phyloP scores from a whole-genome alignment of 164 flowering plant species.

The Tinospora cordifolia region DNA sequence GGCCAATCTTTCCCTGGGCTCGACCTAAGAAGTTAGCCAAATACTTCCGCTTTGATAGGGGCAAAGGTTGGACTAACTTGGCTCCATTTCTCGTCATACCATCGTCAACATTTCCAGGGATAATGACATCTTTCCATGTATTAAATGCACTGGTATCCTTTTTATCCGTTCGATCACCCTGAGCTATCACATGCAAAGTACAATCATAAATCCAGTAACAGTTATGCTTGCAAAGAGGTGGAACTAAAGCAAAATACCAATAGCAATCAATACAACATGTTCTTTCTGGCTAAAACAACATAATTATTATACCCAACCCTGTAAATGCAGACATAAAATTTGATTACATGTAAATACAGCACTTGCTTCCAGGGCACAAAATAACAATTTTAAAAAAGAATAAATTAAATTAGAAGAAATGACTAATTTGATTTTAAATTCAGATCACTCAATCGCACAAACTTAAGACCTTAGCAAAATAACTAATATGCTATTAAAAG shows the following conservation, averaged over 20 bases:
- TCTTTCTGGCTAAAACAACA: not conserved
- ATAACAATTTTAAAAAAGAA: not conserved
- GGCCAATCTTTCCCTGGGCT: slow-evolving; percentile 85
- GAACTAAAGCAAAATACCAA: not conserved
- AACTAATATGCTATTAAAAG: not conserved
- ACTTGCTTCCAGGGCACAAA: not conserved
- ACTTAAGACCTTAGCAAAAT: too few relatives aligned
- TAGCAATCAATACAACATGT: not conserved
- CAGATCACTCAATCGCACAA: not conserved
- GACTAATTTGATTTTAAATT: not conserved
- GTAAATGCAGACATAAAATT: not conserved
- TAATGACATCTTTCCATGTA: slow-evolving; percentile 97
- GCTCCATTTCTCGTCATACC: slow-evolving; percentile 58
- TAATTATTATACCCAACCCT: not conserved
- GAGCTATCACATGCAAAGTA: slow-evolving; percentile 17
- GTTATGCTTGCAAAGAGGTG: not conserved
- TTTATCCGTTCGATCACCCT: slow-evolving; percentile 99
- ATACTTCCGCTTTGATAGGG: slow-evolving; percentile 68
- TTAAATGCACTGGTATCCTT: slow-evolving; percentile 77
- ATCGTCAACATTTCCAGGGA: slow-evolving; percentile 96
- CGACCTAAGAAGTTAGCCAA: slow-evolving; percentile 89
- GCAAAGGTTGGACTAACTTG: slow-evolving; percentile 57
- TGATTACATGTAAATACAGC: not conserved
- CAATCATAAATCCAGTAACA: slow-evolving; percentile 8
- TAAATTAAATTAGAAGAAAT: not conserved